phyloP scores from a whole-genome alignment of 148 eudicot species.

The Persicaria maculosa region DNA sequence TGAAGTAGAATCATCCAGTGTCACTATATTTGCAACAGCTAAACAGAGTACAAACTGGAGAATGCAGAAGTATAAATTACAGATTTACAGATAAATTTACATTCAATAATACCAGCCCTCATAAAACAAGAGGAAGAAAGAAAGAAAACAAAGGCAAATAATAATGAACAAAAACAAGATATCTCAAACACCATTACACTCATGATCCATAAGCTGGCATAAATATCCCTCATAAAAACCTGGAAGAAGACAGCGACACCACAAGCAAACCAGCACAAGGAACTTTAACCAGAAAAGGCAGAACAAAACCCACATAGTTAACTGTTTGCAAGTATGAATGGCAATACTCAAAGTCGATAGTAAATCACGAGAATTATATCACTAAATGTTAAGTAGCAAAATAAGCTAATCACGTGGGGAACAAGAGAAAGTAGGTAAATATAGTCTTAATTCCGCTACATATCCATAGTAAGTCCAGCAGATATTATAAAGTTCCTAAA shows the following conservation, averaged over 20 bases:
- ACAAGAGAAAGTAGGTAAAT: background rate
- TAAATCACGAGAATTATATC: background rate
- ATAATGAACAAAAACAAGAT: background rate
- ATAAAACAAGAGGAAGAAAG: background rate
- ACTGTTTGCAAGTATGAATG: background rate
- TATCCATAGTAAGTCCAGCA: slow-evolving; percentile 5
- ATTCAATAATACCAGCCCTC: too few relatives aligned
- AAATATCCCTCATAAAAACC: background rate
- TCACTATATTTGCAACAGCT: background rate
- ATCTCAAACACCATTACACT: slow-evolving; percentile 7
- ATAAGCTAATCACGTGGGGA: background rate
- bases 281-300: background rate
- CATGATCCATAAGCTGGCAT: slow-evolving; percentile 3
- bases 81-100: background rate
- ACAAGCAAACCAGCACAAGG: slow-evolving; percentile 1
- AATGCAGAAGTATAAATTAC: background rate
- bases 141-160: background rate
- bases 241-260: slow-evolving; percentile 4
- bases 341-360: background rate
- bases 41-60: background rate
- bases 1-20: background rate
- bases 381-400: slow-evolving; percentile 1
- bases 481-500: slow-evolving; percentile 9
- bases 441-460: slow-evolving; percentile 6
- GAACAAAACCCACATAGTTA: background rate